Percentiles rank a stretch among this genome's conserved stretches.
Conservation (phyloP, 345 rosid genomes). For the Murraya koenigii region DNA sequence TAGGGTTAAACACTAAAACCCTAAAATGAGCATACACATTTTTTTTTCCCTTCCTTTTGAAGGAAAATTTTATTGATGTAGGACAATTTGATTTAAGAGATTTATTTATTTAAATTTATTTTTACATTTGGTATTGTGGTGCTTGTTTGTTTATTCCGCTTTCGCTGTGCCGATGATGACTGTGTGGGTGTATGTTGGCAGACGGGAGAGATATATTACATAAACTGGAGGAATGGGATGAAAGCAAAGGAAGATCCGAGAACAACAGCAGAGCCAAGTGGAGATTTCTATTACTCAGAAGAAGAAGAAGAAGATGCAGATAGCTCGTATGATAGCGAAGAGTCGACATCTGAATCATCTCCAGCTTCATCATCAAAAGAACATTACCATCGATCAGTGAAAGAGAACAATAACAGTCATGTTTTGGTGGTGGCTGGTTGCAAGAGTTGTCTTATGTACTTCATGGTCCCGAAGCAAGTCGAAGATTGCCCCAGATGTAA, state of each 20-base stretch:
- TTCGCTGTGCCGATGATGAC: background rate
- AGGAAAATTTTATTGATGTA: too few species aligned
- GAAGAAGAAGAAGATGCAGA: slow-evolving; percentile 43
- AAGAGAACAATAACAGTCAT: slow-evolving; percentile 34
- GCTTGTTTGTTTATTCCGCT: background rate
- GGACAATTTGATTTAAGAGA: too few species aligned
- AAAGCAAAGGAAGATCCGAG: slow-evolving; percentile 71
- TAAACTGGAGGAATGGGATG: slow-evolving; percentile 74
- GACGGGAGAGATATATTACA: slow-evolving; percentile 89
- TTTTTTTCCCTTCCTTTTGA: background rate
- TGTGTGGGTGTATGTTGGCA: slow-evolving; percentile 20
- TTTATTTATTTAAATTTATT: background rate
- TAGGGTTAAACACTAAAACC: slow-evolving; percentile 27
- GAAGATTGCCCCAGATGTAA: slow-evolving; percentile 82
- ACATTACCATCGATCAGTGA: slow-evolving; percentile 15
- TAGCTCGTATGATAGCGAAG: slow-evolving; percentile 66
- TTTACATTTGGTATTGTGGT: background rate
- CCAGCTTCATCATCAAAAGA: slow-evolving; percentile 39
- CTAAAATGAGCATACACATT: slow-evolving; percentile 17
- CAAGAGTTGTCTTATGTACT: slow-evolving; percentile 89
- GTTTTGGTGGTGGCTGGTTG: slow-evolving; percentile 93
- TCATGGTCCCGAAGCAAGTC: slow-evolving; percentile 82
- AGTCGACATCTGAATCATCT: slow-evolving; percentile 68
- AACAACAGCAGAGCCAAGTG: slow-evolving; percentile 32
- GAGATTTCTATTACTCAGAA: slow-evolving; percentile 43